phyloP scores from a whole-genome alignment of 805 yeast species.

The Allodekkera sacchari region DNA sequence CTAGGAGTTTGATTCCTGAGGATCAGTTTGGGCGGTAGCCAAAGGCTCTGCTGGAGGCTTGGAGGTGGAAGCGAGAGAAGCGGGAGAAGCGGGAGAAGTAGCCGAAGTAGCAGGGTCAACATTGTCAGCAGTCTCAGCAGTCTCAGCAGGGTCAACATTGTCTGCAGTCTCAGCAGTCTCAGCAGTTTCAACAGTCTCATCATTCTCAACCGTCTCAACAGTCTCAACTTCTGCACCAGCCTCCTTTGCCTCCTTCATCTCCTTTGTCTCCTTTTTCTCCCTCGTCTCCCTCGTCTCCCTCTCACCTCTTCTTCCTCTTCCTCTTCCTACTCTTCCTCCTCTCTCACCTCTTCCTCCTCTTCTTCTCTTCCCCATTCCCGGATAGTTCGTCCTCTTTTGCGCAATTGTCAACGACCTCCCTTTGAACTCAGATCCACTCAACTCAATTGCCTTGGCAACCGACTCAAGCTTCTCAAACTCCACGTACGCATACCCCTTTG shows the following conservation, averaged over 20 bases:
- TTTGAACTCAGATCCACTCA: conserved; percentile 56
- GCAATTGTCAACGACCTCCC: conserved; percentile 63
- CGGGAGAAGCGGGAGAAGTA: no score
- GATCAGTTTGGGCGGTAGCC: no score
- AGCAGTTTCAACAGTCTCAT: no score
- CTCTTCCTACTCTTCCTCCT: conserved; percentile 4
- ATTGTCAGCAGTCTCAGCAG: no score
- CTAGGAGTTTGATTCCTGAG: no score
- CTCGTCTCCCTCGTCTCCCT: conserved; percentile 8
- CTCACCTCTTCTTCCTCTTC: conserved; percentile 11
- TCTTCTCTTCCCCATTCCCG: conserved; percentile 38
- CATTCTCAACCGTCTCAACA: conserved; percentile 1
- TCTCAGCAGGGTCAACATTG: no score
- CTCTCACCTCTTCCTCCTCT: conserved; percentile 15
- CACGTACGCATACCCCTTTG: conserved; percentile 81
- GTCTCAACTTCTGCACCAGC: no score
- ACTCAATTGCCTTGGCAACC: conserved; percentile 54
- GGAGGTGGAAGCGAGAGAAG: no score
- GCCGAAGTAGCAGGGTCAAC: no score
- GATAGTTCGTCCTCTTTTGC: conserved; percentile 73
- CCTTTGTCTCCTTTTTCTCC: background rate
- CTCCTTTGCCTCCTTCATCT: background rate
- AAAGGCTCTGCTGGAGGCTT: no score
- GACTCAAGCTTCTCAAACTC: conserved; percentile 61
- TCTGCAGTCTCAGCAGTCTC: no score